These are phyloP conservation scores for Collybia nuda DNA, from an alignment of 768 basidiomycete genomes.

Conservation along the genomic window DNA sequence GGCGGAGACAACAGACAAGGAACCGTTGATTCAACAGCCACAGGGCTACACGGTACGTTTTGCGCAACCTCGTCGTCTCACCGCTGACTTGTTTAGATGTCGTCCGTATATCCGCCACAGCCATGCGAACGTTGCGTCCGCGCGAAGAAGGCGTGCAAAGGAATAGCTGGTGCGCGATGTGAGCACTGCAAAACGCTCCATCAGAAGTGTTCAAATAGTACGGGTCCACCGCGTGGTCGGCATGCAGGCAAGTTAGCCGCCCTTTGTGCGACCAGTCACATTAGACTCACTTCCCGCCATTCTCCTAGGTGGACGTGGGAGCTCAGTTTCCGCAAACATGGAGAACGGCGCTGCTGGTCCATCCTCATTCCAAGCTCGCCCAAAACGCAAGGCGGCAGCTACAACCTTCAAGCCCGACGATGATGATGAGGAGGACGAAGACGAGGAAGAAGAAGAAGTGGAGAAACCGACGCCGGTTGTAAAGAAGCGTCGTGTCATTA, in stretches of 20 bases:
- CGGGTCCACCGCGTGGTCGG: constrained; percentile 40
- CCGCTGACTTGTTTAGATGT: constrained; percentile 10
- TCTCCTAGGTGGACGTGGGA: constrained; percentile 10
- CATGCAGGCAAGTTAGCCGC: constrained; percentile 29
- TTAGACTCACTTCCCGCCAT: constrained; percentile 1
- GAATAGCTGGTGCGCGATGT: constrained; percentile 41
- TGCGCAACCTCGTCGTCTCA: background rate
- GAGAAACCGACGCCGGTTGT: constrained; percentile 31
- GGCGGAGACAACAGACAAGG: constrained; percentile 20
- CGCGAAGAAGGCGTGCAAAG: constrained; percentile 40
- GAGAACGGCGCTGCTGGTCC: constrained; percentile 6
- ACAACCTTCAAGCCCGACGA: constrained; percentile 31
- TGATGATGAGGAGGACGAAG: constrained; percentile 25
- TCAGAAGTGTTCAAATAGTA: constrained; percentile 47
- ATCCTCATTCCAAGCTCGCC: constrained; percentile 15
- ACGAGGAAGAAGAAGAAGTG: constrained; percentile 35
- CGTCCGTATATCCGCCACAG: constrained; percentile 32
- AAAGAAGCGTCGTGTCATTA: constrained; percentile 25
- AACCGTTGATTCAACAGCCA: constrained; percentile 20
- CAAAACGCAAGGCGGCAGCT: constrained; percentile 21
- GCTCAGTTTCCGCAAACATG: constrained; percentile 1
- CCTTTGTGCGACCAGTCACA: background rate
- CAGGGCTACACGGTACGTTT: constrained; percentile 22
- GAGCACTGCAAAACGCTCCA: constrained; percentile 46
- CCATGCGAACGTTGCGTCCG: constrained; percentile 47